Percentiles rank a stretch among this genome's conserved stretches.
These are phyloP conservation scores for Aspergillus japonicus DNA, from an alignment of 2,329 filamentous ascomycete species.

Conservation along the genomic window DNA sequence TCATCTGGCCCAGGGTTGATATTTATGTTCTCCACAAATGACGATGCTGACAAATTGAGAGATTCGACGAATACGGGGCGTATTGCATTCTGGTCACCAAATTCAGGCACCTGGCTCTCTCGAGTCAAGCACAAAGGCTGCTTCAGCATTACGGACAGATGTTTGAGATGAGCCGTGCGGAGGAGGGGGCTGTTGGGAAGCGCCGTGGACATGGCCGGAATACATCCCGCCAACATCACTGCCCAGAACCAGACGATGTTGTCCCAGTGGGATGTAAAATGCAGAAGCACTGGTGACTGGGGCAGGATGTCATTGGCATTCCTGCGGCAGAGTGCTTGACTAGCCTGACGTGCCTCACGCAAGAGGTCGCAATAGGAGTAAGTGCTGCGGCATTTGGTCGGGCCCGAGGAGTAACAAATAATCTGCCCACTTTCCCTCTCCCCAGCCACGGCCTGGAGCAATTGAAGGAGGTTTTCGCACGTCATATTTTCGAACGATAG, in stretches of 20 bases:
- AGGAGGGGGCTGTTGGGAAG: constrained; percentile 29
- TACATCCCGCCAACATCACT: constrained; percentile 34
- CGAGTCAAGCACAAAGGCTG: constrained; percentile 11
- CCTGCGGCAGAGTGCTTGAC: constrained; percentile 5
- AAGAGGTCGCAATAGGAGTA: constrained; percentile 10
- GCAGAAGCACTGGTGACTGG: constrained; percentile 16
- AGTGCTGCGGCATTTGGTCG: neutral
- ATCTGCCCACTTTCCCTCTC: constrained; percentile 5
- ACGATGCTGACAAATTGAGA: neutral
- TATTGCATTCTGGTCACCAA: constrained; percentile 8
- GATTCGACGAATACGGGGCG: constrained; percentile 8
- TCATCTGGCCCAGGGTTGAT: neutral
- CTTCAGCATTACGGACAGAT: constrained; percentile 23
- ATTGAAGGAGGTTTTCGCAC: constrained; percentile 10
- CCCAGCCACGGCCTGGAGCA: constrained; percentile 6
- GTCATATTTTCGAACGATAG: neutral
- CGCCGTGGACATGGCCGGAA: constrained; percentile 40
- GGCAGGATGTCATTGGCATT: no score
- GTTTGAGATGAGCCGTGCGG: constrained; percentile 31
- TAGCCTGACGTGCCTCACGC: constrained; percentile 9
- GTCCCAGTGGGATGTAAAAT: constrained; percentile 40
- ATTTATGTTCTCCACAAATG: neutral
- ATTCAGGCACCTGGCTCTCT: neutral
- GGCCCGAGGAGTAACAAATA: constrained; percentile 9
- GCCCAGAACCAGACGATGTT: constrained; percentile 46